phyloP scores from a whole-genome alignment of 345 rosid genomes.

The Microcos paniculata region DNA sequence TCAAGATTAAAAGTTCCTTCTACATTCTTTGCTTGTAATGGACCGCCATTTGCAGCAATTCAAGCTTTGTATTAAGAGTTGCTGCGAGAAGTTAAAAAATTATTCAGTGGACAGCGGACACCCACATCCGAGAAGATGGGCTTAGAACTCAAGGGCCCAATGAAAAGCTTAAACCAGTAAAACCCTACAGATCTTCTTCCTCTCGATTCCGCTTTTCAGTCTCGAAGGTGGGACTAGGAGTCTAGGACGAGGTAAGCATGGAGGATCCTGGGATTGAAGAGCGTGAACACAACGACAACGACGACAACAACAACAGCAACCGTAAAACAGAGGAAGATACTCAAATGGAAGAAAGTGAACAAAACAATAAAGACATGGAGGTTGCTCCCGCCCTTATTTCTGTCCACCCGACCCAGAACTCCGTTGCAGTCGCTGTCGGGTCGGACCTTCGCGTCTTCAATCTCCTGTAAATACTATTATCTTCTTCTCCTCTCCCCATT shows the following conservation, averaged over 20 bases:
- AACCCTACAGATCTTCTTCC: background rate
- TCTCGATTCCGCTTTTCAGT: no score
- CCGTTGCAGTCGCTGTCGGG: slow-evolving; percentile 74
- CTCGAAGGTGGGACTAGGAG: background rate
- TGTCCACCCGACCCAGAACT: slow-evolving; percentile 66
- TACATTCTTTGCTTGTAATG: no score
- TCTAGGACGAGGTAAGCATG: background rate
- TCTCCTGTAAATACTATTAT: slow-evolving; percentile 49
- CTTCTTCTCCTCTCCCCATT: background rate
- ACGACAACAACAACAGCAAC: no score
- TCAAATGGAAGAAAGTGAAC: slow-evolving; percentile 57
- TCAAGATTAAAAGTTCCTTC: no score
- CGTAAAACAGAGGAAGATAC: slow-evolving; percentile 7
- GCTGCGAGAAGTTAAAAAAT: no score
- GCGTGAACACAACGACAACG: slow-evolving; percentile 23
- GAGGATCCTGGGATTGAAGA: slow-evolving; percentile 5
- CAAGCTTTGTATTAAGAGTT: no score
- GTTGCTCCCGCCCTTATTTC: slow-evolving; percentile 80
- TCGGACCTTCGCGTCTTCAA: slow-evolving; percentile 84
- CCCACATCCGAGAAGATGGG: background rate
- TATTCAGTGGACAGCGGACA: no score
- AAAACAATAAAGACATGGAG: slow-evolving; percentile 45
- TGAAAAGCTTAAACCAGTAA: background rate
- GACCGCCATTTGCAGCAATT: no score
- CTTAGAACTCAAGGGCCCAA: background rate